Base-by-base conservation (phyloP, 1,139 yeast species). In the Pichia sp. region DNA sequence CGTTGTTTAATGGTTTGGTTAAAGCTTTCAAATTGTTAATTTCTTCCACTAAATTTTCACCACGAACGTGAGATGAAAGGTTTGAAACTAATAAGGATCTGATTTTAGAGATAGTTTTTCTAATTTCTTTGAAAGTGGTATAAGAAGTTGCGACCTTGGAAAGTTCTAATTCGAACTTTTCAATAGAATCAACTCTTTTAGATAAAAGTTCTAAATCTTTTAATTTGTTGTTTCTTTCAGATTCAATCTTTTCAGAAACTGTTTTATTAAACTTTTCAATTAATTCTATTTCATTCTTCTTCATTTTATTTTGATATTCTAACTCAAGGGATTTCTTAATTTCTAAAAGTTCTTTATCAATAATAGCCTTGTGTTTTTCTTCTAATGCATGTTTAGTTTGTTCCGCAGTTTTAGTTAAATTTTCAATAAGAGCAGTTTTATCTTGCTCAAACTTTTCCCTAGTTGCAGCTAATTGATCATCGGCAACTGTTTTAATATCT, bases 171-270 rank as follows among this genome's bases (percentile, higher is more conserved):
- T 84, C 79, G 44, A 83, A 68, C 33, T 69, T 63, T 60, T 80
- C 85, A 49, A 86, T 66, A 31, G 73, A 72, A 27, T 64, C 68
- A 41, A 89, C 69, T 52, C 82, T 72, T 25, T 66, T 57, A 51
- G 75, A 68, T 44, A 93, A 70, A 47, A 76, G 74, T 25, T 73
- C 72, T 54, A 91, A 71, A 56, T 80, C 73, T 38, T 84, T 74
- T 53, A 88, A 74, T 59, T 94, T 80, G 27, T 89, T 88, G 45
- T 78, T 70, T 63, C 97, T 81, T 68, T 91, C 98, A 25, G 66
- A 56, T 53, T 87, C 94, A 39, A 93, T 74, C 49, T 74, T 76
- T 36, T 76, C 74, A 38, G 73, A 63, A 43, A 91, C 69, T 48
- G 80, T 70, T 48, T 73, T 67, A 50, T 83, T 80, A 61, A 87